A percentile compares a stretch with the other conserved stretches of the same genome.
Conservation (phyloP, 306 rosid species). For the Albizia julibrissin region DNA sequence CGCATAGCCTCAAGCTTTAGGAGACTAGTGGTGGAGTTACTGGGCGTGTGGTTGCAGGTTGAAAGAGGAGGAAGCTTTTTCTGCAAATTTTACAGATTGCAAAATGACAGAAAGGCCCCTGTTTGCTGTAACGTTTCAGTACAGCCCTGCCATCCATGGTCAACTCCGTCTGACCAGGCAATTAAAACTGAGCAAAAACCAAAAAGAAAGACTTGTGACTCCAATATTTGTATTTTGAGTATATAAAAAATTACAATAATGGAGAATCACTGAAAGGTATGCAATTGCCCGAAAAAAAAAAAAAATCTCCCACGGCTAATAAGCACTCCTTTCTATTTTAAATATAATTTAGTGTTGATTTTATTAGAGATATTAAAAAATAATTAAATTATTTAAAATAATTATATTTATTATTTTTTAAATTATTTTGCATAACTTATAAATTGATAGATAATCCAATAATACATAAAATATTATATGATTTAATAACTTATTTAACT, state of each 20-base stretch:
- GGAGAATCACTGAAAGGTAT: too few species aligned
- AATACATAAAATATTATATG: too few species aligned
- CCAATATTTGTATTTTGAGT: not conserved
- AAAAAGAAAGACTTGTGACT: not conserved
- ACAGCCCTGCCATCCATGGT: slow-evolving; percentile 26
- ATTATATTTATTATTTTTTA: too few species aligned
- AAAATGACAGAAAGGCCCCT: slow-evolving; percentile 42
- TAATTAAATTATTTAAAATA: too few species aligned
- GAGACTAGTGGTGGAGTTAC: slow-evolving; percentile 24
- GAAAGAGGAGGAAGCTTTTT: slow-evolving; percentile 30
- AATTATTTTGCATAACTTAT: too few species aligned
- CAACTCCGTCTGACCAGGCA: slow-evolving; percentile 40
- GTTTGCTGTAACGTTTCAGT: not conserved
- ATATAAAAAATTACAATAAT: too few species aligned
- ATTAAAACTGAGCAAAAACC: not conserved
- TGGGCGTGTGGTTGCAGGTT: not conserved
- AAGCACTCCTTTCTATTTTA: accelerated
- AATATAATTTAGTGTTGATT: too few species aligned
- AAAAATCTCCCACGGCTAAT: too few species aligned
- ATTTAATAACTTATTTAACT: too few species aligned
- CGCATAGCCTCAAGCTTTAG: slow-evolving; percentile 18
- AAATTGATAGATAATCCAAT: too few species aligned
- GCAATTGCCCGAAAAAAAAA: too few species aligned
- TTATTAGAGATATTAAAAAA: too few species aligned
- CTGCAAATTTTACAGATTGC: slow-evolving; percentile 7